Percentiles rank a stretch among this genome's conserved stretches.
Conservation (phyloP, 2,329 filamentous ascomycete genomes). For the Ophiostoma sp. region DNA sequence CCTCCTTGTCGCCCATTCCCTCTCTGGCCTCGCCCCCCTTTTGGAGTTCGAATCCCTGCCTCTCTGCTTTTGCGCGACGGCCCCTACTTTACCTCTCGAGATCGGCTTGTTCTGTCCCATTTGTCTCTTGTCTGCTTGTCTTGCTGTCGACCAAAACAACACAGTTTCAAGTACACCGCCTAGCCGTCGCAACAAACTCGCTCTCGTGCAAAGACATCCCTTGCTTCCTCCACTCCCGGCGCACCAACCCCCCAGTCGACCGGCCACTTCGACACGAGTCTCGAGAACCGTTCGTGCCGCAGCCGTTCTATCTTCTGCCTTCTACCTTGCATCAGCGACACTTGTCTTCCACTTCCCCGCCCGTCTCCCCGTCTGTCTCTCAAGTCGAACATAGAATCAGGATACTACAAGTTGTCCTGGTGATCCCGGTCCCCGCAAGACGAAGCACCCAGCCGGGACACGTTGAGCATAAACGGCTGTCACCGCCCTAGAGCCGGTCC, state of each 20-base stretch:
- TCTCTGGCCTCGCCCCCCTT: not conserved
- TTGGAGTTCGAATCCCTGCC: not conserved
- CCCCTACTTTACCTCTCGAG: not conserved
- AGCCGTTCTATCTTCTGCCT: not conserved
- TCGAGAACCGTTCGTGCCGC: not conserved
- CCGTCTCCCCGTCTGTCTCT: not conserved
- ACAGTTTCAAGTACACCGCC: constrained; percentile 5
- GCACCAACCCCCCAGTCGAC: constrained; percentile 5
- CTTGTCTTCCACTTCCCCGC: not conserved
- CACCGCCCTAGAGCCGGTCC: not conserved
- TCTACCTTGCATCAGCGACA: not conserved
- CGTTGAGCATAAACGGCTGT: constrained; percentile 5
- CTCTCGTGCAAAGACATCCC: constrained; percentile 4
- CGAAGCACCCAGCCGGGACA: constrained; percentile 4
- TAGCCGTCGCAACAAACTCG: constrained; percentile 2
- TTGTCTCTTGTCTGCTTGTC: not conserved
- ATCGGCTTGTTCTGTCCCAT: not conserved
- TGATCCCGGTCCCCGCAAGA: not conserved
- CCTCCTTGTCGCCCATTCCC: not conserved
- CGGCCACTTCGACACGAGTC: not conserved
- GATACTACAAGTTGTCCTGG: not conserved
- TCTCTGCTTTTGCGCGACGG: not conserved
- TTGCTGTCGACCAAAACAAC: not conserved
- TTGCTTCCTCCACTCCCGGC: constrained; percentile 1
- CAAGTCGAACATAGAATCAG: not conserved